Evolutionary conservation across 2,329 filamentous ascomycete genomes (phyloP).

Genomic region (Penicillium sp.): DNA sequence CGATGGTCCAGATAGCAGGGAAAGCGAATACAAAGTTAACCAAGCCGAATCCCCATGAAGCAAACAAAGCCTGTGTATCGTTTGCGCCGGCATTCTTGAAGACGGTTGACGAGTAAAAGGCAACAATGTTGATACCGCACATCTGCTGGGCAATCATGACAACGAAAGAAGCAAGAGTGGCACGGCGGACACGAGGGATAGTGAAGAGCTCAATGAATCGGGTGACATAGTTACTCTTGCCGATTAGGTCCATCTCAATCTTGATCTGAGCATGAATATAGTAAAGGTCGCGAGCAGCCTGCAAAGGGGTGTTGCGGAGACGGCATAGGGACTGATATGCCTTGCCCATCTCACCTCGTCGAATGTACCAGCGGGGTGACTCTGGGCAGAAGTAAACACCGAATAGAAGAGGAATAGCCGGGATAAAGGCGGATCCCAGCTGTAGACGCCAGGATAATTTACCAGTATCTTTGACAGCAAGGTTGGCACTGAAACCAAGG

Average conservation of each 20-base stretch:
- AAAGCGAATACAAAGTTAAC: slow-evolving; percentile 66
- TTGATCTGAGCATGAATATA: slow-evolving; percentile 56
- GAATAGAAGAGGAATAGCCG: slow-evolving; percentile 59
- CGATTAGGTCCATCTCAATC: slow-evolving; percentile 44
- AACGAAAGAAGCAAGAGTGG: slow-evolving; percentile 71
- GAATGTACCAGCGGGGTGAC: slow-evolving; percentile 65
- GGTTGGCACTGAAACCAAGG: slow-evolving; percentile 63
- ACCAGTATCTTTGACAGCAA: slow-evolving; percentile 61
- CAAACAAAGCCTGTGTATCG: slow-evolving; percentile 57
- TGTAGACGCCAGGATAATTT: slow-evolving; percentile 62
- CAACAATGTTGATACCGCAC: slow-evolving; percentile 71
- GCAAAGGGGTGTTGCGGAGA: slow-evolving; percentile 58
- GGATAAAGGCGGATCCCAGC: slow-evolving; percentile 63
- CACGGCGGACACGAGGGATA: slow-evolving; percentile 52
- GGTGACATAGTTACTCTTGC: slow-evolving; percentile 56
- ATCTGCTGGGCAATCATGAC: slow-evolving; percentile 79
- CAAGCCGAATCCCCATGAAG: slow-evolving; percentile 64
- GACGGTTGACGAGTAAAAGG: slow-evolving; percentile 68
- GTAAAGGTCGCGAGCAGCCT: slow-evolving; percentile 62
- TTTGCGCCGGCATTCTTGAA: slow-evolving; percentile 55
- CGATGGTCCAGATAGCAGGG: slow-evolving; percentile 64
- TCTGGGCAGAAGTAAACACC: slow-evolving; percentile 63
- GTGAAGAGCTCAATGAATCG: slow-evolving; percentile 57
- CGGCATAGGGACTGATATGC: slow-evolving; percentile 60
- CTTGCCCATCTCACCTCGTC: slow-evolving; percentile 61